phyloP scores from a whole-genome alignment of 78 protist species.

The Dictyostelium citrinum region DNA sequence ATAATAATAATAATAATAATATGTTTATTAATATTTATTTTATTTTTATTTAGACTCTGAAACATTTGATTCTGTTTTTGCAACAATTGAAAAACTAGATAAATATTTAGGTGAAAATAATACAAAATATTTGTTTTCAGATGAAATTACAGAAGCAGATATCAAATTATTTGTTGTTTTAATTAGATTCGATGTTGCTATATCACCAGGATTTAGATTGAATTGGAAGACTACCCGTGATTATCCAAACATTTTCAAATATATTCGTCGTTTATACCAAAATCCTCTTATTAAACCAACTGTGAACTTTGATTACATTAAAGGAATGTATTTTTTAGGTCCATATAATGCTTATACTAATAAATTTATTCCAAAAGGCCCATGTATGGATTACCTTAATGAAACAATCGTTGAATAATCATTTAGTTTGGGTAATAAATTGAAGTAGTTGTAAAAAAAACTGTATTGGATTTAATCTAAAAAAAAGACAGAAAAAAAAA shows the following conservation, averaged over 20 bases:
- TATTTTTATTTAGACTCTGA: constrained; percentile 40
- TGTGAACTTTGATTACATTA: constrained; percentile 86
- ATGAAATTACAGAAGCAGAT: constrained; percentile 90
- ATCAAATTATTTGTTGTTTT: constrained; percentile 88
- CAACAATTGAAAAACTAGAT: constrained; percentile 71
- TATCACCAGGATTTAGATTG: constrained; percentile 83
- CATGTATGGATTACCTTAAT: constrained; percentile 2
- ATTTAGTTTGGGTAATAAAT: not conserved
- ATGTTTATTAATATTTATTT: not conserved
- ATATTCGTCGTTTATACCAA: constrained; percentile 84
- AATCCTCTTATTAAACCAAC: constrained; percentile 2
- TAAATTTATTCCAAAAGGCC: constrained; percentile 66
- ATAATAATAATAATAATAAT: no score
- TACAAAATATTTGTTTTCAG: constrained; percentile 76
- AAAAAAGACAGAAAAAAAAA: no score
- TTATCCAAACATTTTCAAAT: constrained; percentile 83
- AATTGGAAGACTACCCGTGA: constrained; percentile 71
- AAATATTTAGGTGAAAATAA: constrained; percentile 41
- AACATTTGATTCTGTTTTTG: constrained; percentile 80
- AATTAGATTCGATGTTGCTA: constrained; percentile 90
- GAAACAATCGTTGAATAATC: not conserved
- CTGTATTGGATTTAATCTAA: no score
- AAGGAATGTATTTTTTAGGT: constrained; percentile 80
- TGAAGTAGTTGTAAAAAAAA: not conserved
- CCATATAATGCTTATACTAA: constrained; percentile 8